These are phyloP conservation scores for Curvularia lunata DNA, from an alignment of 2,329 filamentous ascomycete species.

Conservation along the genomic window DNA sequence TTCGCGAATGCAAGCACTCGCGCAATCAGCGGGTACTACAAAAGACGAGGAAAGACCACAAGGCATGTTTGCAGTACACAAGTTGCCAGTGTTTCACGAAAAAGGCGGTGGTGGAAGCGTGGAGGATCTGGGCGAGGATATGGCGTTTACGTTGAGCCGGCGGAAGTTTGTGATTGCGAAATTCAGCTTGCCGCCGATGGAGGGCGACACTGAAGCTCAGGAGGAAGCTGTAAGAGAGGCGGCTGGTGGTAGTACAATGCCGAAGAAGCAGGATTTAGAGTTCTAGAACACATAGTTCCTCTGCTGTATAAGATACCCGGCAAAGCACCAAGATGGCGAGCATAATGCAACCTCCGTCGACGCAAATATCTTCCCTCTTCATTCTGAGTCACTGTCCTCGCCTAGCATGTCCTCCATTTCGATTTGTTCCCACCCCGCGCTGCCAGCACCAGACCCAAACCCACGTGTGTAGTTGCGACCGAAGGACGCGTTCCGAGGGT, in stretches of 20 bases:
- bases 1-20: slow-evolving; percentile 58
- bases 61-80: slow-evolving; percentile 83
- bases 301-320: slow-evolving; percentile 12
- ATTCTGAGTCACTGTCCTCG: slow-evolving; percentile 46
- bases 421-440: slow-evolving; percentile 66
- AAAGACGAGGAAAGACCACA: slow-evolving; percentile 77
- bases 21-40: slow-evolving; percentile 57
- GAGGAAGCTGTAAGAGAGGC: slow-evolving; percentile 50
- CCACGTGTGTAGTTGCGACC: slow-evolving; percentile 63
- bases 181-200: slow-evolving; percentile 86
- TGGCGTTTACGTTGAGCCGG: slow-evolving; percentile 88
- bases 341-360: slow-evolving; percentile 1
- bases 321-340: slow-evolving; percentile 7
- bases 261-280: slow-evolving; percentile 65
- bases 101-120: slow-evolving; percentile 78
- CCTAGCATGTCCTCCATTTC: slow-evolving; percentile 67
- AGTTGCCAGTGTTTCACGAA: slow-evolving; percentile 83
- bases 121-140: slow-evolving; percentile 74
- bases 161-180: slow-evolving; percentile 84
- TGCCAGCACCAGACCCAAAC: slow-evolving; percentile 60
- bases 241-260: slow-evolving; percentile 59
- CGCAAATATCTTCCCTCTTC: neutral
- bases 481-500: slow-evolving; percentile 56
- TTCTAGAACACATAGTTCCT: slow-evolving; percentile 56
- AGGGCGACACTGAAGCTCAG: slow-evolving; percentile 72